Base-by-base conservation (phyloP, 2,329 filamentous ascomycete species). In the Fusarium sp. region DNA sequence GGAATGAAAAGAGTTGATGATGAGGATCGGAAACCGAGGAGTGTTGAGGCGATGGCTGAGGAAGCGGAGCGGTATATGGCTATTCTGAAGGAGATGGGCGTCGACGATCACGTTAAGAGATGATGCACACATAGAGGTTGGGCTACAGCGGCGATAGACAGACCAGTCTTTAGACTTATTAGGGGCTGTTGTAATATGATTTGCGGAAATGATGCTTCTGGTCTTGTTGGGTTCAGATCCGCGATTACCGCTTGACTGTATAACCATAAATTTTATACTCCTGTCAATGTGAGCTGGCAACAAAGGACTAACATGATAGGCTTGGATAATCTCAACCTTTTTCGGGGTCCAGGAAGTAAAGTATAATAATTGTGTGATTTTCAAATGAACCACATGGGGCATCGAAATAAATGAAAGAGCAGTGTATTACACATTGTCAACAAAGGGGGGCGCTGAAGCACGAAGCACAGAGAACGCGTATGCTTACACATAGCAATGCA, bases 1-100 rank as follows among this genome's bases (percentile, higher is more conserved):
- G 80, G 75, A 23, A 93, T 96, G 75, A 89, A 91, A 1, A 84
- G 83, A 38, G 89, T 94, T 12, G 92, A 95, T 80, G 91, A 94
- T 70, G 86, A 88, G 56, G 86, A 87, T 66, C 86, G 94, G 71
- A 83, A 84, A 77, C 85, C 92, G 9, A 87, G 94, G 77, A 86
- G 81, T 23, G 85, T 87, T 78, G 89, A 89, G 72, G 92, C 93
- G 75, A 98, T 98, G 95, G 83, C 85, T 66, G 84, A 84, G 12
- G 95, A 98, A 84, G 94, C 94, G 12, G 84, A 86, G 70, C 83
- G 86, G 82, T 89, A 94, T 74, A 87, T 86, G 58, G 76, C 76
- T 46, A 84, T 83, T 13, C 70, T 90, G 71, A 77, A 72, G 63
- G 79, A 81, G 67, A 82, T 85, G 80, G 80, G 77, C 1, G 54